These are phyloP conservation scores for Trametes villosa DNA, from an alignment of 768 basidiomycete species.

Conservation along the genomic window DNA sequence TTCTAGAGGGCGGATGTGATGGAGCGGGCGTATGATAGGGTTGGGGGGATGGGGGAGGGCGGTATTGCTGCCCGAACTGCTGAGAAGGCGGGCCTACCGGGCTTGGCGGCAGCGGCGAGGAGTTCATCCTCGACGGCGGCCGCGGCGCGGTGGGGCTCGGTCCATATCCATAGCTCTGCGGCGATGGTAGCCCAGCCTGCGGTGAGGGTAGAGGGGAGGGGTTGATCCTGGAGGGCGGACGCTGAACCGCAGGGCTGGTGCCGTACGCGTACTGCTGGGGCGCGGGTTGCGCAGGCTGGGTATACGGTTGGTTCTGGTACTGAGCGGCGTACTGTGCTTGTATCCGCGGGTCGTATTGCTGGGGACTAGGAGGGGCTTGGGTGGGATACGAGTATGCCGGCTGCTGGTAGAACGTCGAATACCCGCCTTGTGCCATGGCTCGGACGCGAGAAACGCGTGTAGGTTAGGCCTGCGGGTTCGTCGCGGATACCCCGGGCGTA, in stretches of 20 bases:
- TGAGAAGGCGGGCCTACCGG: slow-evolving; percentile 4
- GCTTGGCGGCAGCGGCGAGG: neutral
- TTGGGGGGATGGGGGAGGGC: slow-evolving; percentile 19
- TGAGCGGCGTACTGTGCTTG: slow-evolving; percentile 5
- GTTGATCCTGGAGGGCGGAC: slow-evolving; percentile 6
- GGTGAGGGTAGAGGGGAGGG: neutral
- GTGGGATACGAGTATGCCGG: slow-evolving; percentile 12
- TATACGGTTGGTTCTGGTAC: slow-evolving; percentile 1
- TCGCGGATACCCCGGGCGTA: neutral
- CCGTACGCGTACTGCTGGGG: neutral
- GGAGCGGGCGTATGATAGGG: neutral
- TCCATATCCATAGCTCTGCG: neutral
- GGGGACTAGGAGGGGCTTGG: neutral
- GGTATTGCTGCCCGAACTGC: slow-evolving; percentile 12
- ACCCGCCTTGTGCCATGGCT: slow-evolving; percentile 18
- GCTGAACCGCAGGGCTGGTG: neutral
- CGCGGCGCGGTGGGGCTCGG: neutral
- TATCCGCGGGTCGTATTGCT: slow-evolving; percentile 1
- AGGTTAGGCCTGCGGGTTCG: too few relatives aligned
- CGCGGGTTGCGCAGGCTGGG: neutral
- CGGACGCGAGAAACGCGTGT: too few relatives aligned
- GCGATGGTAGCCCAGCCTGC: neutral
- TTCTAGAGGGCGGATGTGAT: slow-evolving; percentile 2
- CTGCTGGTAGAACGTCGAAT: slow-evolving; percentile 12
- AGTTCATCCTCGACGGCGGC: slow-evolving; percentile 2